phyloP scores from a whole-genome alignment of 2,329 filamentous ascomycete genomes.

The Waltergamsia citrina region DNA sequence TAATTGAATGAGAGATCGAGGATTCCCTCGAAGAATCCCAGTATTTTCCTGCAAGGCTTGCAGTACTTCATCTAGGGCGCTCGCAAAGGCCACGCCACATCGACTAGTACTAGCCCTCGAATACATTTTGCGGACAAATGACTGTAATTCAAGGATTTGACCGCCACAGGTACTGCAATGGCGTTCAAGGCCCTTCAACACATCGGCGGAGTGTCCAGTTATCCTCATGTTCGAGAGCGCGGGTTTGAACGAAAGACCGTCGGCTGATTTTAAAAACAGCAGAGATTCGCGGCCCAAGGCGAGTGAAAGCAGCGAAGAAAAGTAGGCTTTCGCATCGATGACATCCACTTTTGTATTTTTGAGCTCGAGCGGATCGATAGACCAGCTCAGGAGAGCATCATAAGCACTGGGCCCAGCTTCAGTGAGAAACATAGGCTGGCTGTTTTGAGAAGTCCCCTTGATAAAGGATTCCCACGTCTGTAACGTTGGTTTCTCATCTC shows the following conservation, averaged over 20 bases:
- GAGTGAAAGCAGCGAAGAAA: slow-evolving; percentile 52
- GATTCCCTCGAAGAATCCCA: slow-evolving; percentile 27
- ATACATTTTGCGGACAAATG: slow-evolving; percentile 37
- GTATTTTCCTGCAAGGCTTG: slow-evolving; percentile 39
- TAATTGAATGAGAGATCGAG: slow-evolving; percentile 42
- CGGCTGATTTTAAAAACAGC: slow-evolving; percentile 54
- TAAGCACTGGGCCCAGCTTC: slow-evolving; percentile 59
- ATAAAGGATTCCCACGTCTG: slow-evolving; percentile 64
- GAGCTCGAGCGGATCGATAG: slow-evolving; percentile 27
- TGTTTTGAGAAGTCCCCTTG: slow-evolving; percentile 17
- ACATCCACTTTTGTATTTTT: slow-evolving; percentile 28
- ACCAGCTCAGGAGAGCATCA: slow-evolving; percentile 47
- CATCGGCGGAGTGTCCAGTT: slow-evolving; percentile 44
- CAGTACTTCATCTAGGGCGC: slow-evolving; percentile 36
- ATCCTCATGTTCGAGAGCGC: slow-evolving; percentile 36
- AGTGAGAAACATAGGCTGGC: slow-evolving; percentile 48
- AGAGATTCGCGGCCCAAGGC: slow-evolving; percentile 63
- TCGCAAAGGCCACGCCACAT: slow-evolving; percentile 41
- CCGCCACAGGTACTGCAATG: slow-evolving; percentile 39
- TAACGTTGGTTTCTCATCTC: slow-evolving; percentile 29
- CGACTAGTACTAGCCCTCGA: slow-evolving; percentile 30
- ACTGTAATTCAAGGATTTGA: slow-evolving; percentile 32
- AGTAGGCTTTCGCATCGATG: slow-evolving; percentile 39
- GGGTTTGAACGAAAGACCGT: slow-evolving; percentile 41
- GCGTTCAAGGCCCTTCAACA: slow-evolving; percentile 34